A percentile compares a stretch with the other conserved stretches of the same genome.
These are phyloP conservation scores for Berberis vulgaris DNA, from an alignment of 164 flowering plant species.

Conservation along the genomic window DNA sequence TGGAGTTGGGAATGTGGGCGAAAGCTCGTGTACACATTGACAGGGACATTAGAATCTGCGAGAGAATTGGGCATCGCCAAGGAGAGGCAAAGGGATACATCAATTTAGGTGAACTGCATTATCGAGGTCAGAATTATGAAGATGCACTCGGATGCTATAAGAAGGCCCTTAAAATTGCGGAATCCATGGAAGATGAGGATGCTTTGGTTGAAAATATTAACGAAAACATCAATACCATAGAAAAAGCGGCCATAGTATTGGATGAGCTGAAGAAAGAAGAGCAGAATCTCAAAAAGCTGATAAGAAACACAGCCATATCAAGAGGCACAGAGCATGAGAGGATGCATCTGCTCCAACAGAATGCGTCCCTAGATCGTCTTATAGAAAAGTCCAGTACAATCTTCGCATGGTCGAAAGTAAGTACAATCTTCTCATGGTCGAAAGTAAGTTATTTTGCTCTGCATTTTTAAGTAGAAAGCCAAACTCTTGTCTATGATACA, in stretches of 20 bases:
- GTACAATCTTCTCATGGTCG: conserved; percentile 3
- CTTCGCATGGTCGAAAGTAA: conserved; percentile 68
- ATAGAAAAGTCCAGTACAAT: conserved; percentile 70
- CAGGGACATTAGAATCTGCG: conserved; percentile 73
- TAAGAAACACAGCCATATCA: conserved; percentile 33
- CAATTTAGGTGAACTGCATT: conserved; percentile 83
- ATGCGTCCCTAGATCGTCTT: conserved; percentile 57
- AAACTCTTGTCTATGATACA: too few relatives aligned
- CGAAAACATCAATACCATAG: conserved; percentile 53
- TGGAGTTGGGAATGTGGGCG: conserved; percentile 72
- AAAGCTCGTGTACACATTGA: conserved; percentile 65
- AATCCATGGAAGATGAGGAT: conserved; percentile 87
- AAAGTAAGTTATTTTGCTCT: too few relatives aligned
- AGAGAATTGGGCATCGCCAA: conserved; percentile 57
- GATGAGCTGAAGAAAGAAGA: conserved; percentile 67
- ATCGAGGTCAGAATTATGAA: conserved; percentile 59
- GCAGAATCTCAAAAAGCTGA: conserved; percentile 73
- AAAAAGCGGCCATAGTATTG: conserved; percentile 52
- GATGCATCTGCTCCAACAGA: conserved; percentile 56
- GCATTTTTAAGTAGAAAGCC: too few relatives aligned
- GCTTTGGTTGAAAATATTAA: conserved; percentile 51
- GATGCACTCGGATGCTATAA: conserved; percentile 63
- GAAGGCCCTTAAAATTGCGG: conserved; percentile 71
- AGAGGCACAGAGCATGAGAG: conserved; percentile 57
- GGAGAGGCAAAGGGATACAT: conserved; percentile 98